Percentiles rank a stretch among this genome's conserved stretches.
Conservation (phyloP, 169 alveolate species). For the Cryptosporidium xiaoi region DNA sequence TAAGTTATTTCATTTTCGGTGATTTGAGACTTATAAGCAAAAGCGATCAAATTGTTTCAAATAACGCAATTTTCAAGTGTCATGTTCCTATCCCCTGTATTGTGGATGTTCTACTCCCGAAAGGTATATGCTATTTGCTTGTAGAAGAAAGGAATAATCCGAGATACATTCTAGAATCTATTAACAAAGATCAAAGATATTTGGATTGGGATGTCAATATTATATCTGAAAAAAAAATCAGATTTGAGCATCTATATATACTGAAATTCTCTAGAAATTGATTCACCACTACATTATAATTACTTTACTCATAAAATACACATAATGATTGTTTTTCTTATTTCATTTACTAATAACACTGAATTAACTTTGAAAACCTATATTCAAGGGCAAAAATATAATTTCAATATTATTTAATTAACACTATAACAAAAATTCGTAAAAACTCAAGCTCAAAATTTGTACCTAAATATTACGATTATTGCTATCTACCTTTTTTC, state of each 20-base stretch:
- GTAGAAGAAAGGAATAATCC: conserved; percentile 33
- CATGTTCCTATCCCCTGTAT: background rate
- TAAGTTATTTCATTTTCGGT: conserved; percentile 49
- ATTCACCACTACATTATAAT: background rate
- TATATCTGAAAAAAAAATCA: conserved; percentile 30
- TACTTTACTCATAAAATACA: too few relatives aligned
- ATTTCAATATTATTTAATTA: too few relatives aligned
- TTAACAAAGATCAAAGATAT: conserved; percentile 28
- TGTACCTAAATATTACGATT: background rate
- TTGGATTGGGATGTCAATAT: conserved; percentile 15
- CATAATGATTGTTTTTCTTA: too few relatives aligned
- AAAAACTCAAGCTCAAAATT: too few relatives aligned
- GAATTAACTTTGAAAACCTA: too few relatives aligned
- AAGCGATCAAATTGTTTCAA: background rate
- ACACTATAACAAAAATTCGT: too few relatives aligned
- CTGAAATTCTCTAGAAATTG: background rate
- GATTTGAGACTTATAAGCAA: conserved; percentile 2
- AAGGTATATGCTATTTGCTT: conserved; percentile 49
- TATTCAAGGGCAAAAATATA: too few relatives aligned
- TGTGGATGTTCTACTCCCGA: conserved; percentile 4
- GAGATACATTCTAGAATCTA: background rate
- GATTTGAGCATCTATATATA: conserved; percentile 23
- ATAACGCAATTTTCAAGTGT: background rate
- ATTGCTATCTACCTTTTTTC: conserved; percentile 1
- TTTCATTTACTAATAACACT: too few relatives aligned